Evolutionary conservation across 2,329 filamentous ascomycete species (phyloP).

Genomic region (Chaetothyriales sp.): DNA sequence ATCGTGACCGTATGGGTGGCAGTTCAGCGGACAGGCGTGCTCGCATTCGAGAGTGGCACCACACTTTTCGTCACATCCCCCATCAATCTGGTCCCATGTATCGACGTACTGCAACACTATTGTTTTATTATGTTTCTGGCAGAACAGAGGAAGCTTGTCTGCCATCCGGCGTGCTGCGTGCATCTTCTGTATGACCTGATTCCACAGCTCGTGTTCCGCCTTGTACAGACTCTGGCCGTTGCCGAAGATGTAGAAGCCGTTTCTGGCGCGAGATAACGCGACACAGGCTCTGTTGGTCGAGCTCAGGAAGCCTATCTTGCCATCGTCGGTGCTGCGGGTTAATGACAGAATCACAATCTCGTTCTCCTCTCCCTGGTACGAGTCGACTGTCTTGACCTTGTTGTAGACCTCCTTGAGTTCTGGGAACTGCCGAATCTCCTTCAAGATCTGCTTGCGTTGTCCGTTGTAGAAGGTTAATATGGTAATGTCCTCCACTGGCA

Average conservation of each 20-base stretch:
- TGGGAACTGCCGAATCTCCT: constrained; percentile 26
- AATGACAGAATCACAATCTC: constrained; percentile 67
- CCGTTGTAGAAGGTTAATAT: constrained; percentile 80
- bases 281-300: constrained; percentile 50
- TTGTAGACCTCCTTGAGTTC: constrained; percentile 32
- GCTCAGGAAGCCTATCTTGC: constrained; percentile 57
- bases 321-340: constrained; percentile 49
- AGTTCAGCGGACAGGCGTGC: constrained; percentile 37
- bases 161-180: constrained; percentile 26
- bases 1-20: constrained; percentile 31
- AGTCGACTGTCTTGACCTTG: constrained; percentile 69
- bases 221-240: constrained; percentile 43
- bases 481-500: constrained; percentile 49
- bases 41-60: constrained; percentile 32
- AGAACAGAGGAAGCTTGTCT: constrained; percentile 46
- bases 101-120: constrained; percentile 28
- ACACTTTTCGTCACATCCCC: constrained; percentile 39
- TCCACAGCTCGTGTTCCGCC: constrained; percentile 36
- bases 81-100: constrained; percentile 36
- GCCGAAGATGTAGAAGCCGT: constrained; percentile 74
- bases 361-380: constrained; percentile 84
- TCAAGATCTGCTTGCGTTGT: constrained; percentile 52
- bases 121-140: constrained; percentile 42
- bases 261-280: constrained; percentile 53
- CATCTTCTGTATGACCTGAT: constrained; percentile 33